A percentile compares a stretch with the other conserved stretches of the same genome.
Evolutionary conservation across 2,329 filamentous ascomycete genomes (phyloP).

Genomic region (Herpotrichia juniperi): DNA sequence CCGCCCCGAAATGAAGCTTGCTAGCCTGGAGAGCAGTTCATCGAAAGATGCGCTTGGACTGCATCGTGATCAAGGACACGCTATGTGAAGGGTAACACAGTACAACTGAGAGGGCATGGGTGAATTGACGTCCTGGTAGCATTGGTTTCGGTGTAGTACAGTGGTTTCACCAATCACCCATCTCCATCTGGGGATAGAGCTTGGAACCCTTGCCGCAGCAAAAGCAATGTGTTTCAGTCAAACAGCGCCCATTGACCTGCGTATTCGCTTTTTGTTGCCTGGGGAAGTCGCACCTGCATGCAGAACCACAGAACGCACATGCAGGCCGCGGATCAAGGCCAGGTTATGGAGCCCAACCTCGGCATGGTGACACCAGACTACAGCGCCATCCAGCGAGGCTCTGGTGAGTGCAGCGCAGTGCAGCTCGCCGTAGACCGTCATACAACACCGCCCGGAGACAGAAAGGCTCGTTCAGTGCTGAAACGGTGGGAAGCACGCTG

Average conservation of each 20-base stretch:
- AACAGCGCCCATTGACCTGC: constrained; percentile 13
- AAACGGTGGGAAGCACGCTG: not conserved
- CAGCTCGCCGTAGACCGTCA: not conserved
- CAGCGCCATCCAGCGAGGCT: constrained; percentile 1
- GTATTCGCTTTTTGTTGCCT: constrained; percentile 27
- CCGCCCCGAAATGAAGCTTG: not conserved
- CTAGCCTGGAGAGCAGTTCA: not conserved
- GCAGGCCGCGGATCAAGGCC: constrained; percentile 14
- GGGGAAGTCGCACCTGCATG: constrained; percentile 21
- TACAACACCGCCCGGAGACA: constrained; percentile 5
- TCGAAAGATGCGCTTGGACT: not conserved
- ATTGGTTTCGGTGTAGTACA: constrained; percentile 1
- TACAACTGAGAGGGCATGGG: not conserved
- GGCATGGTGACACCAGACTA: not conserved
- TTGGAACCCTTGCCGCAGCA: not conserved
- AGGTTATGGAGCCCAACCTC: constrained; percentile 6
- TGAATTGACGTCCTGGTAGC: not conserved
- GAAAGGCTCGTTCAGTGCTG: not conserved
- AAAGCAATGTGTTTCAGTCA: constrained; percentile 9
- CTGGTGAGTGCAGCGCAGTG: not conserved
- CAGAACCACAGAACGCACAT: constrained; percentile 11
- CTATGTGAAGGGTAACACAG: not conserved
- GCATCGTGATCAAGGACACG: not conserved
- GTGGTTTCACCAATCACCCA: not conserved
- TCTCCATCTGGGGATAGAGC: not conserved